A percentile compares a stretch with the other conserved stretches of the same genome.
phyloP scores from a whole-genome alignment of 768 basidiomycete genomes.

The Coprinellus micaceus region DNA sequence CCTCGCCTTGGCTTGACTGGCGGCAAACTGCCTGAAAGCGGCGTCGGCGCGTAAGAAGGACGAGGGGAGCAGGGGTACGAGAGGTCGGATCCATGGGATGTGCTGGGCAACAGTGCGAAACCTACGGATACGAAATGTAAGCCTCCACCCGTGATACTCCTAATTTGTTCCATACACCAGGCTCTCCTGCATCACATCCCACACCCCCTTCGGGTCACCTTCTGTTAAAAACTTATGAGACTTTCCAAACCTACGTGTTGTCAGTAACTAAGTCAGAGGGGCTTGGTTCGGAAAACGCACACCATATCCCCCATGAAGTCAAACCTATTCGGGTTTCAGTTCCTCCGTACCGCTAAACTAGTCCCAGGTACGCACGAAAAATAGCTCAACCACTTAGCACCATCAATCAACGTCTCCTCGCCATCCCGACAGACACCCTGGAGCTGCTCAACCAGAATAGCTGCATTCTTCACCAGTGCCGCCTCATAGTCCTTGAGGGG shows the following conservation, averaged over 20 bases:
- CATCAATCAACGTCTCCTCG: slow-evolving; percentile 14
- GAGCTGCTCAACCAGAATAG: slow-evolving; percentile 29
- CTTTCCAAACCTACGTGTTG: slow-evolving; percentile 23
- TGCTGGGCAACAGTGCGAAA: slow-evolving; percentile 8
- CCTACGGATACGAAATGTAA: neutral
- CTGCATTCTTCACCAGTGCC: slow-evolving; percentile 25
- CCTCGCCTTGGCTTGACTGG: slow-evolving; percentile 17
- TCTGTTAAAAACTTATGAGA: slow-evolving; percentile 24
- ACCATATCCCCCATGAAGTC: slow-evolving; percentile 40
- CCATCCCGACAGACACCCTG: slow-evolving; percentile 12
- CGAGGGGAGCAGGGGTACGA: slow-evolving; percentile 2
- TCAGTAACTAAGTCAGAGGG: neutral
- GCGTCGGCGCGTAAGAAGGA: neutral
- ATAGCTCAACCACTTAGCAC: slow-evolving; percentile 12
- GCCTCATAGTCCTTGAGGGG: slow-evolving; percentile 38
- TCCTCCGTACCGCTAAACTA: too few relatives aligned
- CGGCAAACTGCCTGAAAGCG: slow-evolving; percentile 3
- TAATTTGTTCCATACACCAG: slow-evolving; percentile 15
- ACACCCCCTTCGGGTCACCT: slow-evolving; percentile 22
- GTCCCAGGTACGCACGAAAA: slow-evolving; percentile 14
- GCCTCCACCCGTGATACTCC: neutral
- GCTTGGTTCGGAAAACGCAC: slow-evolving; percentile 19
- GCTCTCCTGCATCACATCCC: slow-evolving; percentile 19
- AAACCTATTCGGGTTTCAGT: slow-evolving; percentile 11
- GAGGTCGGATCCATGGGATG: slow-evolving; percentile 10